Conservation (phyloP, 139 green algal species). For the Ulvella scutata region DNA sequence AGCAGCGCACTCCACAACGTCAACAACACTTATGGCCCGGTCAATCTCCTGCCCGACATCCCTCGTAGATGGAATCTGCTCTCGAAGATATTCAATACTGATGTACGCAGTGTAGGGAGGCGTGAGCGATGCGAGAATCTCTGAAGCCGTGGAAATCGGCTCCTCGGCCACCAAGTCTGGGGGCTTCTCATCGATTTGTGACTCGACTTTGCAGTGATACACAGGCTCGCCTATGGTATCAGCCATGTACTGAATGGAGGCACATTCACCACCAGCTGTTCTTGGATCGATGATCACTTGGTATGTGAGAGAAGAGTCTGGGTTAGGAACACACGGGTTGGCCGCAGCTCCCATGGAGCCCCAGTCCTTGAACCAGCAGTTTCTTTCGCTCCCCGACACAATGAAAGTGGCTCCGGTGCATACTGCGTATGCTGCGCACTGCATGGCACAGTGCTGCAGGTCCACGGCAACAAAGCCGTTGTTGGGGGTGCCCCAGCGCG, state of each 20-base stretch:
- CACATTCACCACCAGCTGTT: background rate
- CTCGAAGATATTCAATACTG: background rate
- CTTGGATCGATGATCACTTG: background rate
- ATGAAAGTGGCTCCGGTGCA: background rate
- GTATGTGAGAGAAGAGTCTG: background rate
- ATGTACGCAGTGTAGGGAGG: background rate
- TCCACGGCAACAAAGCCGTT: background rate
- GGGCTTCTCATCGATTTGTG: background rate
- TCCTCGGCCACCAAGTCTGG: background rate
- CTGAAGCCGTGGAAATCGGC: background rate
- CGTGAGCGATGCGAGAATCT: background rate
- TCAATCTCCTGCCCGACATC: background rate
- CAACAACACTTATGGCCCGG: background rate
- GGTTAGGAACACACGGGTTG: background rate
- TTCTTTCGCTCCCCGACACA: background rate
- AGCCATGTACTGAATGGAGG: background rate
- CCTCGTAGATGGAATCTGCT: background rate
- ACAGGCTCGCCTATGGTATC: background rate
- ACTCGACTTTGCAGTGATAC: background rate
- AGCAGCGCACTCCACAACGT: background rate
- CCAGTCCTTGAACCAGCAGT: constrained; percentile 3
- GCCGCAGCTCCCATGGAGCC: background rate
- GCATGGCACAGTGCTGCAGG: background rate
- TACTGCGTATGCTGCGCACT: background rate
- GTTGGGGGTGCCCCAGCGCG: background rate